These are phyloP conservation scores for Silene conica DNA, from an alignment of 148 eudicot species.

Conservation along the genomic window DNA sequence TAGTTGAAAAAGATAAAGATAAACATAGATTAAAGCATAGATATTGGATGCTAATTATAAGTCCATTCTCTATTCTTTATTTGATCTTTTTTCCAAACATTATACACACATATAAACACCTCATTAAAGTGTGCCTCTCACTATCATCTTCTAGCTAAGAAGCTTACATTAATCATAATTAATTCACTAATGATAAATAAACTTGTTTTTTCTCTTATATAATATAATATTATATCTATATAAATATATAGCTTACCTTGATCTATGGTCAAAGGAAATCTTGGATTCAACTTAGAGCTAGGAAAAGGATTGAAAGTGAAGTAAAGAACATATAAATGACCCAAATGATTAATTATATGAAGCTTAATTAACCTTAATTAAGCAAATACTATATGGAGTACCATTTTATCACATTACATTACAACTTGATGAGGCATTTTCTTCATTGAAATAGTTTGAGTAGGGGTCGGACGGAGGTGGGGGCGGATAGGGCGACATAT, in stretches of 20 bases:
- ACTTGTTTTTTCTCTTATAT: conserved; percentile 19
- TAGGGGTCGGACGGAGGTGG: conserved; percentile 66
- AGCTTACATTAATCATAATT: conserved; percentile 27
- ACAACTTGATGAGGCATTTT: conserved; percentile 77
- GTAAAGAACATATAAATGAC: conserved; percentile 19
- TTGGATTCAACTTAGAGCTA: conserved; percentile 20
- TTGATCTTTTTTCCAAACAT: conserved; percentile 14
- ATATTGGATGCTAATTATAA: conserved; percentile 6
- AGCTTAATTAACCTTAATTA: conserved; percentile 2
- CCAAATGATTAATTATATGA: not conserved
- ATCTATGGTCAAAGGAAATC: conserved; percentile 25
- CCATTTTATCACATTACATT: conserved; percentile 59
- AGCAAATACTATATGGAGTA: conserved; percentile 2
- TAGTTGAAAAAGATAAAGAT: not conserved
- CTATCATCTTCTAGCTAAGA: conserved; percentile 7
- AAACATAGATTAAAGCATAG: not conserved
- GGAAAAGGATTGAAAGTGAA: conserved; percentile 5
- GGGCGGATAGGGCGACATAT: conserved; percentile 64
- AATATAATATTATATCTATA: conserved; percentile 21
- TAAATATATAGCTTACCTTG: conserved; percentile 7
- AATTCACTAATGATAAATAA: conserved; percentile 28
- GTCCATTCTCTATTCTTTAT: conserved; percentile 19
- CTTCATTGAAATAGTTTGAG: conserved; percentile 65
- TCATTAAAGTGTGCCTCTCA: not conserved
- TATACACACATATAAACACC: conserved; percentile 33